Percentiles rank a stretch among this genome's conserved stretches.
Evolutionary conservation across 2,329 filamentous ascomycete species (phyloP).

Genomic region (Cladorrhinum sp.): DNA sequence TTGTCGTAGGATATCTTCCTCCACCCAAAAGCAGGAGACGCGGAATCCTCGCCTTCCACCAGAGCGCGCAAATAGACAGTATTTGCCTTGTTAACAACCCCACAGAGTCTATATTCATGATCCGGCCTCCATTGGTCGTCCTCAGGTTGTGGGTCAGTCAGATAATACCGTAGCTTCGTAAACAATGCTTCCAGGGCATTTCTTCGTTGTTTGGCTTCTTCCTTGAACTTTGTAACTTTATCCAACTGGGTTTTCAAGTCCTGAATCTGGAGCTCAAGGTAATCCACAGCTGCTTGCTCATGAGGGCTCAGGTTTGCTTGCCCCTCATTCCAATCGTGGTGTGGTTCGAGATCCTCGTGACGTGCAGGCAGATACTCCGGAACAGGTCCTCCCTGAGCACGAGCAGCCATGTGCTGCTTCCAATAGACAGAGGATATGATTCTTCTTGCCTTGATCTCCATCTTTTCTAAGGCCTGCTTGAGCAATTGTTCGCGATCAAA

Average conservation of each 20-base stretch:
- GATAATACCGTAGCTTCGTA: slow-evolving; percentile 6
- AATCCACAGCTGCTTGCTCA: neutral
- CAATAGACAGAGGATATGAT: slow-evolving; percentile 22
- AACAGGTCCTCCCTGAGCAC: slow-evolving; percentile 5
- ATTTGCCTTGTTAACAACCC: slow-evolving; percentile 28
- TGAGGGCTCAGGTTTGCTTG: neutral
- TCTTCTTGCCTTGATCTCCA: slow-evolving; percentile 14
- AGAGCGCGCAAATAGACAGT: slow-evolving; percentile 30
- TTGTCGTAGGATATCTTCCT: slow-evolving; percentile 26
- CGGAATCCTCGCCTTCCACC: slow-evolving; percentile 18
- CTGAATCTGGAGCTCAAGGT: neutral
- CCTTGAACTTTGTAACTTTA: neutral
- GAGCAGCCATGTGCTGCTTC: slow-evolving; percentile 19
- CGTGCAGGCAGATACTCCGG: slow-evolving; percentile 20
- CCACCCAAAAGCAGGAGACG: slow-evolving; percentile 29
- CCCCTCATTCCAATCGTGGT: neutral
- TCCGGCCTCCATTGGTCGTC: slow-evolving; percentile 28
- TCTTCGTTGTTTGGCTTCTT: neutral
- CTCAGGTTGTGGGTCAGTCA: slow-evolving; percentile 23
- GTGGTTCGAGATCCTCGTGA: slow-evolving; percentile 13
- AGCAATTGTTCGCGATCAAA: slow-evolving; percentile 18
- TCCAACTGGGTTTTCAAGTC: neutral
- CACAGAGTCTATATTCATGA: slow-evolving; percentile 32
- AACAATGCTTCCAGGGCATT: neutral
- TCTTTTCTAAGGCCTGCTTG: slow-evolving; percentile 14